Conservation (phyloP, 2,329 filamentous ascomycete genomes). For the Botryosphaeria dothidea region DNA sequence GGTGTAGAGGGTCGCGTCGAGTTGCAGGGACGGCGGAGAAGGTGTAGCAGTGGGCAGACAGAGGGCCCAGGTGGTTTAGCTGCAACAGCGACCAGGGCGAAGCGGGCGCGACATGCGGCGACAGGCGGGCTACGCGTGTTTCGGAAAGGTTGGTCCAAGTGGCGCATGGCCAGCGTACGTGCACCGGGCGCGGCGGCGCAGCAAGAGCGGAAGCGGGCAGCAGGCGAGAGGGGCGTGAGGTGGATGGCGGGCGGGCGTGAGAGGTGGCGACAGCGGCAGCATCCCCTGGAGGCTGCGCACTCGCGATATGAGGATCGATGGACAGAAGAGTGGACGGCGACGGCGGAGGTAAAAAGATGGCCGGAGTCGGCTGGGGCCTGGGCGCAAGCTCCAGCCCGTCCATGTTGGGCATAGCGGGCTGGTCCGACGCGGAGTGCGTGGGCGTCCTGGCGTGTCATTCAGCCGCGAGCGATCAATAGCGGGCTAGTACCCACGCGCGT, state of each 20-base stretch:
- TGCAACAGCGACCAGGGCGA: neutral
- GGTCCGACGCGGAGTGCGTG: no score
- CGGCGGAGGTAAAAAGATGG: neutral
- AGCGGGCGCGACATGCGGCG: neutral
- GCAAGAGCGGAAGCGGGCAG: neutral
- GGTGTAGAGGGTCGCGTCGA: neutral
- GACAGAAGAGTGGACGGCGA: no score
- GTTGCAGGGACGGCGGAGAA: neutral
- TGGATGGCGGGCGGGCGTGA: no score
- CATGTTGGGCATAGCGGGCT: no score
- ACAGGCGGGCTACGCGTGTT: constrained; percentile 2
- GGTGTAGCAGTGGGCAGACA: neutral
- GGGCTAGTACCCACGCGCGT: constrained; percentile 3
- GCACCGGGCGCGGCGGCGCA: neutral
- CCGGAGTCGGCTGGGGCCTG: neutral
- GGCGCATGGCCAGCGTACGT: neutral
- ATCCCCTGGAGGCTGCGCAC: no score
- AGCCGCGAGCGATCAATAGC: constrained; percentile 12
- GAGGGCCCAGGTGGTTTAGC: no score
- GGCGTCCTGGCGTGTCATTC: neutral
- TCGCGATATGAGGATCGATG: no score
- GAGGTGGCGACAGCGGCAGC: no score
- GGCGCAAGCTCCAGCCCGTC: no score
- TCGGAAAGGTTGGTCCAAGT: constrained; percentile 5
- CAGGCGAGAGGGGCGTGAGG: neutral